A percentile compares a stretch with the other conserved stretches of the same genome.
phyloP scores from a whole-genome alignment of 176 grass and related monocot species.

The Rhynchospora breviuscula region DNA sequence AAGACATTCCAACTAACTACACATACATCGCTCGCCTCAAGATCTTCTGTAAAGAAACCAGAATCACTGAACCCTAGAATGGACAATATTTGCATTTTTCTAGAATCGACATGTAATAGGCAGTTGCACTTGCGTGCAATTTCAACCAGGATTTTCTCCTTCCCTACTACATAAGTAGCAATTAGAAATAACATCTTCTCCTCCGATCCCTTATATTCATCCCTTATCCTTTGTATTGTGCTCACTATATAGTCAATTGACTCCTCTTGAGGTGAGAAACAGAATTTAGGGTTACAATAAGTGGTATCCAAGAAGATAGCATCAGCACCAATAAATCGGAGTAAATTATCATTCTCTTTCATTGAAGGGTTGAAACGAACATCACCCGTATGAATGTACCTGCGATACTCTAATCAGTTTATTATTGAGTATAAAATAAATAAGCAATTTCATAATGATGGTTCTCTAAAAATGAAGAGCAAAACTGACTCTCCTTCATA shows the following conservation, averaged over 20 bases:
- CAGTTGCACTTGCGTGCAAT: constrained; percentile 56
- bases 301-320: constrained; percentile 83
- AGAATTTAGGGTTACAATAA: constrained; percentile 82
- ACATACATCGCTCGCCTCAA: constrained; percentile 48
- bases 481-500: too few species aligned
- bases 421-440: background rate
- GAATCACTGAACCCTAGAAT: constrained; percentile 47
- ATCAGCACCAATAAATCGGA: constrained; percentile 62
- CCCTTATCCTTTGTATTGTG: constrained; percentile 42
- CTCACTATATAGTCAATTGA: constrained; percentile 66
- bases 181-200: constrained; percentile 62
- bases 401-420: background rate
- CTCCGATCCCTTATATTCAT: constrained; percentile 35
- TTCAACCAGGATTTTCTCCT: constrained; percentile 92
- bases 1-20: constrained; percentile 80
- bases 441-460: too few species aligned
- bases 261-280: constrained; percentile 70
- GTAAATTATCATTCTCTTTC: constrained; percentile 47
- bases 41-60: constrained; percentile 62
- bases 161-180: constrained; percentile 76
- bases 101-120: constrained; percentile 66
- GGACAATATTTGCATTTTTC: constrained; percentile 72
- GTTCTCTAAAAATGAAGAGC: too few species aligned
- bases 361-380: constrained; percentile 66
- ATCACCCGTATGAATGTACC: constrained; percentile 69